A percentile compares a stretch with the other conserved stretches of the same genome.
Conservation (phyloP, 2,329 filamentous ascomycete genomes). For the Dactylellina sp. region DNA sequence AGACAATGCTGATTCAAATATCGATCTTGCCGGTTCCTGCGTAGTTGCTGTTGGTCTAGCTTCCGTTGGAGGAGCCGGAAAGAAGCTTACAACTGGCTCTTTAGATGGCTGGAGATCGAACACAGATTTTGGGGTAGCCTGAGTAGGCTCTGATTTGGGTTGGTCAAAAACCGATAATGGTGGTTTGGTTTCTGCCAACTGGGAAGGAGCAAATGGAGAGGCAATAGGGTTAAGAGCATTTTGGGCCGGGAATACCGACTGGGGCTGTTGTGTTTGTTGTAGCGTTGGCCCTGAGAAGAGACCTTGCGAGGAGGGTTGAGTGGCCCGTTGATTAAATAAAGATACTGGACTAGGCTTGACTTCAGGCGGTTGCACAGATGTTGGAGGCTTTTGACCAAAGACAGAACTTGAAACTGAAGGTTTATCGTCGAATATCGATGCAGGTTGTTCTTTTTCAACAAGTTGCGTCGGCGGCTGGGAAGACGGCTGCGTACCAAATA, state of each 20-base stretch:
- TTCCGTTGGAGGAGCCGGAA: slow-evolving; percentile 13
- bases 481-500: slow-evolving; percentile 13
- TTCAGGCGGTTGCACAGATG: not conserved
- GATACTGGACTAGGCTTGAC: slow-evolving; percentile 34
- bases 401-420: slow-evolving; percentile 15
- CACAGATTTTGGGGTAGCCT: slow-evolving; percentile 22
- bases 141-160: slow-evolving; percentile 6
- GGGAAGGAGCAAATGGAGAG: slow-evolving; percentile 29
- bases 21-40: slow-evolving; percentile 6
- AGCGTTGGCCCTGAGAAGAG: not conserved
- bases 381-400: slow-evolving; percentile 22
- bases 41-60: not conserved
- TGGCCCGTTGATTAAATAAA: slow-evolving; percentile 26
- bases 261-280: not conserved
- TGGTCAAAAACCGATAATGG: slow-evolving; percentile 29
- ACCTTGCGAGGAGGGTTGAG: slow-evolving; percentile 11
- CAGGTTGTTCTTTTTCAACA: not conserved
- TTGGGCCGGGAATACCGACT: slow-evolving; percentile 6
- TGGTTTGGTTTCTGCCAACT: slow-evolving; percentile 21
- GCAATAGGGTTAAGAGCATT: slow-evolving; percentile 23
- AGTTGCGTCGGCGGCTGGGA: not conserved
- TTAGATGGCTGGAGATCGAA: slow-evolving; percentile 26
- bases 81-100: slow-evolving; percentile 31
- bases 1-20: slow-evolving; percentile 14
- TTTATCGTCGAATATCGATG: slow-evolving; percentile 32